phyloP scores from a whole-genome alignment of 1,284 basidiomycete species.

The Pseudozyma pruni region DNA sequence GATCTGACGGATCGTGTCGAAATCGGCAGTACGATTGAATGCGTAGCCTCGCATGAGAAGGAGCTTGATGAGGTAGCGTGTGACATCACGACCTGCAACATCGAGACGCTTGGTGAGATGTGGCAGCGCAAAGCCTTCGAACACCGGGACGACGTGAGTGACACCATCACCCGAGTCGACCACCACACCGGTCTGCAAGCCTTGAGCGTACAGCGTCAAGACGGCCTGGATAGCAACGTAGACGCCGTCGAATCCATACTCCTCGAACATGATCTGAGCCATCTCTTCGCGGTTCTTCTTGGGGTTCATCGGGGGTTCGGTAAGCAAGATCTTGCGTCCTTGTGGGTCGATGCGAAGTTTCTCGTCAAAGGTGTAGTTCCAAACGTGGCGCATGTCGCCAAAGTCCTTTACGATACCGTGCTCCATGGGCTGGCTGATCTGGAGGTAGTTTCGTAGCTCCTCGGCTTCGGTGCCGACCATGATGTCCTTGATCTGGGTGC shows the following conservation, averaged over 20 bases:
- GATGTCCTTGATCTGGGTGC: conserved; percentile 78
- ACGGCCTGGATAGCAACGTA: conserved; percentile 99
- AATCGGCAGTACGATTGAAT: conserved; percentile 98
- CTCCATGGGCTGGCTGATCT: conserved; percentile 98
- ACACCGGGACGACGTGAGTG: conserved; percentile 98
- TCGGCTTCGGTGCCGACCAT: conserved; percentile 98
- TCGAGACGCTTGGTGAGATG: conserved; percentile 89
- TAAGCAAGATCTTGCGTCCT: conserved; percentile 90
- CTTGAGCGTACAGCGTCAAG: conserved; percentile 95
- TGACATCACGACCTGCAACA: conserved; percentile 97
- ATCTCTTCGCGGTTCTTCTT: conserved; percentile 90
- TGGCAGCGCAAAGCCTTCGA: conserved; percentile 93
- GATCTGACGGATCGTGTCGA: conserved; percentile 97
- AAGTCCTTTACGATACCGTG: conserved; percentile 99
- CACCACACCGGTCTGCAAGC: conserved; percentile 96
- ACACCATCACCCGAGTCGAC: conserved; percentile 99
- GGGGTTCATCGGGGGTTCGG: conserved; percentile 99
- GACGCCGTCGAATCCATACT: conserved; percentile 94
- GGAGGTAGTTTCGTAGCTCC: conserved; percentile 91
- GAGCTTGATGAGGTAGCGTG: conserved; percentile 97
- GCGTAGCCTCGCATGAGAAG: conserved; percentile 98
- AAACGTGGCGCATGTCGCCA: conserved; percentile 97
- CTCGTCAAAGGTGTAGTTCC: conserved; percentile 98
- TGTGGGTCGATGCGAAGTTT: conserved; percentile 89
- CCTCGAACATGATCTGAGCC: conserved; percentile 99